Percentiles rank a stretch among this genome's conserved stretches.
These are phyloP conservation scores for Pseudophaeomoniella oleicola DNA, from an alignment of 2,329 filamentous ascomycete species.

Conservation along the genomic window DNA sequence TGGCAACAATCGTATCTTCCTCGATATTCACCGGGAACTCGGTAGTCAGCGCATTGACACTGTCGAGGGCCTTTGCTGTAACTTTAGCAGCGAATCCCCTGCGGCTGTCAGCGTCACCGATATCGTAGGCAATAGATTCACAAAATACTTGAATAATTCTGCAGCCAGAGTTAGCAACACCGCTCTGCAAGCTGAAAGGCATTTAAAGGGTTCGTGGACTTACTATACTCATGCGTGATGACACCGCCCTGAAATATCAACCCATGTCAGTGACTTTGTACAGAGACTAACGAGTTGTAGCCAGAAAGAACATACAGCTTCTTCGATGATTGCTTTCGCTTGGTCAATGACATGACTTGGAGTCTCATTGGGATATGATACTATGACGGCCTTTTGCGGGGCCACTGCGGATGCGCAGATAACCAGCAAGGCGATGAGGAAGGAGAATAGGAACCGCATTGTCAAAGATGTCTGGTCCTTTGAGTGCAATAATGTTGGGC, in stretches of 20 bases:
- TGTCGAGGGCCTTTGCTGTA: slow-evolving; percentile 53
- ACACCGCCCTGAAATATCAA: slow-evolving; percentile 45
- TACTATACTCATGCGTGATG: slow-evolving; percentile 73
- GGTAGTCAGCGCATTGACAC: slow-evolving; percentile 48
- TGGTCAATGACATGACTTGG: slow-evolving; percentile 53
- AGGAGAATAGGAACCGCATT: slow-evolving; percentile 53
- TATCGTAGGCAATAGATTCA: not conserved
- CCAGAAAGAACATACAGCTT: slow-evolving; percentile 35
- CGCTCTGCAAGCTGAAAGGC: not conserved
- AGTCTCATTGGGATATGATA: slow-evolving; percentile 59
- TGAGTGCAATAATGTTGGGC: too few relatives aligned
- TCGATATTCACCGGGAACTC: slow-evolving; percentile 55
- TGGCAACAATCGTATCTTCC: slow-evolving; percentile 56
- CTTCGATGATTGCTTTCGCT: slow-evolving; percentile 55
- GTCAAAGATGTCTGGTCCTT: too few relatives aligned
- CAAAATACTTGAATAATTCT: slow-evolving; percentile 28
- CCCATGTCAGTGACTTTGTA: slow-evolving; percentile 7
- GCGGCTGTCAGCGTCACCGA: slow-evolving; percentile 14
- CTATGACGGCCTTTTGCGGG: slow-evolving; percentile 56
- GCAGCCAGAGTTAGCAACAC: slow-evolving; percentile 8
- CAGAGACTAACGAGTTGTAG: not conserved
- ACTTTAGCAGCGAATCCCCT: slow-evolving; percentile 69
- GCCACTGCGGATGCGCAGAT: slow-evolving; percentile 44
- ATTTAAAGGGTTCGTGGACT: slow-evolving; percentile 18
- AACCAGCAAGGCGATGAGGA: slow-evolving; percentile 44